These are phyloP conservation scores for Aspergillus spinulosporus DNA, from an alignment of 2,329 filamentous ascomycete species.

Conservation along the genomic window DNA sequence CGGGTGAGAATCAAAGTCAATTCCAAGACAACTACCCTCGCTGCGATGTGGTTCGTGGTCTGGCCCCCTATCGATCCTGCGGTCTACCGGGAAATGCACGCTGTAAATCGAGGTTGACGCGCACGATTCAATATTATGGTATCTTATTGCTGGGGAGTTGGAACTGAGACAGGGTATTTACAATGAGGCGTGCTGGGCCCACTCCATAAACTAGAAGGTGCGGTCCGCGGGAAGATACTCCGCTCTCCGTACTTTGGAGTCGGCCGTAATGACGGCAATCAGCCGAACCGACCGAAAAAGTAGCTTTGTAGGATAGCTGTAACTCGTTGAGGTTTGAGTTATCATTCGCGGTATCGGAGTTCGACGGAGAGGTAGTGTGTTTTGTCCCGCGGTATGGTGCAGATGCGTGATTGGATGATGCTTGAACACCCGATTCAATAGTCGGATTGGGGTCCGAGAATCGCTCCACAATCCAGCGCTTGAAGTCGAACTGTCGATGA, in stretches of 20 bases:
- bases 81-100: background rate
- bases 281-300: slow-evolving; percentile 2
- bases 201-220: slow-evolving; percentile 2
- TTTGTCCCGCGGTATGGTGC: background rate
- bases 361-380: background rate
- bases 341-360: background rate
- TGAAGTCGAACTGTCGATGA: background rate
- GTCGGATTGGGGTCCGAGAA: background rate
- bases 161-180: background rate
- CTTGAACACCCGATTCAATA: background rate
- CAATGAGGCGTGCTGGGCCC: background rate
- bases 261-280: background rate
- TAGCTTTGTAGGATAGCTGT: background rate
- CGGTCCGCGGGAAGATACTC: background rate
- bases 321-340: background rate
- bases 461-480: background rate
- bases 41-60: background rate
- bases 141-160: background rate
- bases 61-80: background rate
- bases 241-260: background rate
- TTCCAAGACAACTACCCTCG: background rate
- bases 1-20: background rate
- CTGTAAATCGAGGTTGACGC: background rate
- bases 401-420: background rate
- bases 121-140: background rate